Evolutionary conservation across 257 asterid species (phyloP).

Genomic region (Nicotiana sylvestris): DNA sequence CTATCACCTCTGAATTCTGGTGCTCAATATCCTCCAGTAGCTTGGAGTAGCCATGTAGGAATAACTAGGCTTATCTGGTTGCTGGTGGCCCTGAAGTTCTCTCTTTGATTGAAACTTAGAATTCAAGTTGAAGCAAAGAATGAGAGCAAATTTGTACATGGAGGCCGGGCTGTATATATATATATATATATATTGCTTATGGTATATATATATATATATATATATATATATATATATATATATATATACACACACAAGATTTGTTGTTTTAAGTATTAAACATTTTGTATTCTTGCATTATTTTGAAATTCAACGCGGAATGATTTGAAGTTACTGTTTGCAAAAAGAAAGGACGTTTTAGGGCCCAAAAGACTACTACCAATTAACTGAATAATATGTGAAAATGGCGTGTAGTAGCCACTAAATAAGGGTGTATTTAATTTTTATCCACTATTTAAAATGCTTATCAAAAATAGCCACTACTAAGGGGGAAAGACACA

Average conservation of each 20-base stretch:
- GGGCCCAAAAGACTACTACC: neutral
- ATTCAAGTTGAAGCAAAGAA: constrained; percentile 3
- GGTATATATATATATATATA: neutral
- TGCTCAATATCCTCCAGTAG: neutral
- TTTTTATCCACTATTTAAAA: too few relatives aligned
- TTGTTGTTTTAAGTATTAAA: neutral
- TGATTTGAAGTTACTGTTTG: neutral
- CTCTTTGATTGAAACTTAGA: neutral
- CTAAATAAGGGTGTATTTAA: too few relatives aligned
- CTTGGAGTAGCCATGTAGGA: neutral
- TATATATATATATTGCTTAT: neutral
- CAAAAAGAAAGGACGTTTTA: neutral
- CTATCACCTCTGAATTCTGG: neutral
- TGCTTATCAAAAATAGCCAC: too few relatives aligned
- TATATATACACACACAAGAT: too few relatives aligned
- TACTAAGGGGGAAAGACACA: too few relatives aligned
- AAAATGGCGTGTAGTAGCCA: too few relatives aligned
- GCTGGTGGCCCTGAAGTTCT: neutral
- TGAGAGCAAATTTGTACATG: constrained; percentile 1
- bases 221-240: neutral
- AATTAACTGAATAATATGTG: neutral
- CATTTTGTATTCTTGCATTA: neutral
- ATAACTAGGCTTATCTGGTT: neutral
- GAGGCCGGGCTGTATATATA: neutral
- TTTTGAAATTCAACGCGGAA: neutral